Conservation (phyloP, 331 rosid species). For the Phaseolus coccineus region DNA sequence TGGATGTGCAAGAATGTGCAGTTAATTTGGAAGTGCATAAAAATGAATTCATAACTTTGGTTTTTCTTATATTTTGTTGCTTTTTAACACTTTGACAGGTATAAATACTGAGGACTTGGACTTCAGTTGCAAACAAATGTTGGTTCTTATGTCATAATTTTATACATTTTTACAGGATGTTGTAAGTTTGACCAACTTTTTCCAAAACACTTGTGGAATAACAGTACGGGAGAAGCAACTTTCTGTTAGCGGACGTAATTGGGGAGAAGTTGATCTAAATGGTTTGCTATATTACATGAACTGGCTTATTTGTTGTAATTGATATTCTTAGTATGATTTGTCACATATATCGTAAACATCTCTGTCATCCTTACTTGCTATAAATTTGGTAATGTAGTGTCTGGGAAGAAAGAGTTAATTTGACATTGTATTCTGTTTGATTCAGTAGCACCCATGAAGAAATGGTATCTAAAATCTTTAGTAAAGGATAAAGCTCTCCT, state of each 20-base stretch:
- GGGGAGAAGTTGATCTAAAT: constrained; percentile 96
- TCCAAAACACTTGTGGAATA: constrained; percentile 80
- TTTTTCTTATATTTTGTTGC: constrained; percentile 22
- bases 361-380: constrained; percentile 18
- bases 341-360: constrained; percentile 22
- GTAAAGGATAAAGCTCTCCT: not conserved
- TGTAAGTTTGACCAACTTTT: constrained; percentile 73
- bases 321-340: not conserved
- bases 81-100: not conserved
- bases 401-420: not conserved
- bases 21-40: not conserved
- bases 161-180: constrained; percentile 67
- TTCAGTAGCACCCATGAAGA: not conserved
- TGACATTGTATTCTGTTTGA: constrained; percentile 18
- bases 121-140: not conserved
- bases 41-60: constrained; percentile 10
- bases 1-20: constrained; percentile 3
- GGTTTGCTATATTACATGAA: constrained; percentile 60
- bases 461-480: constrained; percentile 5
- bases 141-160: constrained; percentile 20
- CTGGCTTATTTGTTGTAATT: constrained; percentile 22
- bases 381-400: constrained; percentile 1
- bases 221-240: constrained; percentile 85
- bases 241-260: constrained; percentile 93
- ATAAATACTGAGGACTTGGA: constrained; percentile 5